Evolutionary conservation across 164 flowering plant genomes (phyloP).

Genomic region (Chimonanthus salicifolius): DNA sequence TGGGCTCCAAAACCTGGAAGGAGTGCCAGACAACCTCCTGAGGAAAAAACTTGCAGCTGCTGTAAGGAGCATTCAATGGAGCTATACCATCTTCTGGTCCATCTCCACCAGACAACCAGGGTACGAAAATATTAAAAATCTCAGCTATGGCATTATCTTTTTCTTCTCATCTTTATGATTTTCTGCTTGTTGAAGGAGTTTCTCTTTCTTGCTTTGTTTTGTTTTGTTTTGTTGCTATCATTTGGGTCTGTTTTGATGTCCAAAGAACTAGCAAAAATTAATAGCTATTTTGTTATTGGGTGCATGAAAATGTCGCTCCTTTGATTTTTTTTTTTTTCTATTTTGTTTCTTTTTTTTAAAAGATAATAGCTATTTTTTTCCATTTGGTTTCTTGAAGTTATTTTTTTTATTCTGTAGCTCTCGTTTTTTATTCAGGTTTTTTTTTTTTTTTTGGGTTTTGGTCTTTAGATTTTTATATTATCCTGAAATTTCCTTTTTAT

Average conservation of each 20-base stretch:
- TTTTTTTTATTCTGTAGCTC: too few relatives aligned
- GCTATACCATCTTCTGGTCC: conserved; percentile 92
- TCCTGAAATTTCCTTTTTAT: too few relatives aligned
- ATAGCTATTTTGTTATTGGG: neutral
- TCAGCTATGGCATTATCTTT: neutral
- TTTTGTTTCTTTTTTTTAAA: too few relatives aligned
- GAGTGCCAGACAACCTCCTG: conserved; percentile 22
- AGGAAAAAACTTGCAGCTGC: conserved; percentile 69
- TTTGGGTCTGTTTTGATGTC: neutral
- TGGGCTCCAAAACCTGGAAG: conserved; percentile 32
- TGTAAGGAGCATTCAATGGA: conserved; percentile 82
- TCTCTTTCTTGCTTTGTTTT: neutral
- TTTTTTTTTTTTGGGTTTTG: too few relatives aligned
- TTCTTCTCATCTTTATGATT: neutral
- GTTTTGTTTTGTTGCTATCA: neutral
- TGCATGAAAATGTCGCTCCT: too few relatives aligned
- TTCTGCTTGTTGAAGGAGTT: neutral
- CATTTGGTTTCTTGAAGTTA: too few relatives aligned
- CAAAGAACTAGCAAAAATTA: neutral
- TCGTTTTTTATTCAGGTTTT: too few relatives aligned
- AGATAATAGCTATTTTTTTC: too few relatives aligned
- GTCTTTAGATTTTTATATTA: too few relatives aligned
- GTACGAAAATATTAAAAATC: conserved; percentile 24
- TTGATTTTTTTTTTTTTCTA: too few relatives aligned
- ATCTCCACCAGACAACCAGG: conserved; percentile 61